These are phyloP conservation scores for Yamadazyma trypodendri DNA, from an alignment of 1,139 yeast species.

Conservation along the genomic window DNA sequence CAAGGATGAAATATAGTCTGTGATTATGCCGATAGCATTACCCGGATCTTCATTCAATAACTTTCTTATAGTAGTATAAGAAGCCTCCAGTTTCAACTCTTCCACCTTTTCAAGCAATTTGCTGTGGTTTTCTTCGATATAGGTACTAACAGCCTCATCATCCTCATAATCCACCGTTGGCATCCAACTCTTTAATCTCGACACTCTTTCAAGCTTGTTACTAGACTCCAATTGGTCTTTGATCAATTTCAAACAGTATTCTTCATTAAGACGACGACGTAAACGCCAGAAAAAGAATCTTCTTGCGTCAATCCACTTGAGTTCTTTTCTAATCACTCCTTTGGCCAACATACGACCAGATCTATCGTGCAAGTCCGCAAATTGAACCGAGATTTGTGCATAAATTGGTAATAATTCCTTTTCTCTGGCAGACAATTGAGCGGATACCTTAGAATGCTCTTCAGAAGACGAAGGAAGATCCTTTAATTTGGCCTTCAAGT, in stretches of 20 bases:
- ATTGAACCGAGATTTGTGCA: conserved; percentile 89
- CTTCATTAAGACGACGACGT: conserved; percentile 94
- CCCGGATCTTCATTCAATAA: conserved; percentile 58
- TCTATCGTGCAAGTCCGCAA: conserved; percentile 96
- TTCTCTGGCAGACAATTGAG: conserved; percentile 76
- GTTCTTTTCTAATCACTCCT: conserved; percentile 81
- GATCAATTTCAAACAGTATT: conserved; percentile 75
- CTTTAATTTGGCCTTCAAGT: conserved; percentile 58
- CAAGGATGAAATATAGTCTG: conserved; percentile 59
- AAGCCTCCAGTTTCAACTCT: conserved; percentile 62
- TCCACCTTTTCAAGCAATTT: conserved; percentile 60
- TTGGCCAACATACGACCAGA: conserved; percentile 97
- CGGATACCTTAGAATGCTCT: conserved; percentile 63
- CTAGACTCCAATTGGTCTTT: conserved; percentile 62
- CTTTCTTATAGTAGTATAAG: conserved; percentile 60
- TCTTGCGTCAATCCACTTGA: conserved; percentile 86
- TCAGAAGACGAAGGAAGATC: conserved; percentile 56
- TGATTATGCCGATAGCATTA: conserved; percentile 55
- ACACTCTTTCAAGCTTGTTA: conserved; percentile 75
- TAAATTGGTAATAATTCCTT: conserved; percentile 79
- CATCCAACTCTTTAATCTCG: conserved; percentile 87
- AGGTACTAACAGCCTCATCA: conserved; percentile 77
- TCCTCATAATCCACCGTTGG: conserved; percentile 70
- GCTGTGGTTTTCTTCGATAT: conserved; percentile 80
- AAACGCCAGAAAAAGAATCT: conserved; percentile 98